Base-by-base conservation (phyloP, 176 grass and related monocot genomes). In the Puccinellia tenuiflora region DNA sequence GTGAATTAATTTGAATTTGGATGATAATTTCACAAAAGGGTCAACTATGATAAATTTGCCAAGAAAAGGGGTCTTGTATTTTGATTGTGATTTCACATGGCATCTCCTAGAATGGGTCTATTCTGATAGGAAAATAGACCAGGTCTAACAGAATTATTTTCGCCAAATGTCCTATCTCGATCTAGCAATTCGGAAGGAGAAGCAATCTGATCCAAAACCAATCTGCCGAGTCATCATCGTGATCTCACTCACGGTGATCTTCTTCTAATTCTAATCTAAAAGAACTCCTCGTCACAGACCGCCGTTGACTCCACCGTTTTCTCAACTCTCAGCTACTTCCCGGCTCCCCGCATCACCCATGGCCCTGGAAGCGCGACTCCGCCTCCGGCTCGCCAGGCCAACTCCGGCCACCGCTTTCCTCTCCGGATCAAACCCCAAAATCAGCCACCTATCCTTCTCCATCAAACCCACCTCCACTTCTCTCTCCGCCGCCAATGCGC, bases 391-490 rank as follows among this genome's bases (percentile, higher is more conserved):
- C 62, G 39, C 87, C 75, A 26, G 76, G 21, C 38, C 30, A 33
- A n/a, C 48, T 29, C 66, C 82, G 79, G 48, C 82, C 73, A n/a
- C 74, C 67, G 14, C 82, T 22, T 76, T 69, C 83, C 68, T 85
- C 60, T 75, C 82, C 34, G 48, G 47, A 78, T 54, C 76, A 20
- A 81, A 43, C 14, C 69, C 75, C 15, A 83, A 68, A 5, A 47
- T 62, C 9, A 15, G 24, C 10, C 75, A 42, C 82, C 48, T 90
- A 72, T 90, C 82, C 64, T 92, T 90, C 87, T 78, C 70, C 78
- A 20, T 66, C 75, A 84, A 45, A 17, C 53, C 72, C 72, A 48
- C 22, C 16, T 67, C 37, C 17, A 7, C 51, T 6, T 60, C 84
- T 53, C 57, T 88, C 64, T 38, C 52, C 24, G 69, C 82, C 15